Base-by-base conservation (phyloP, 2,329 filamentous ascomycete genomes). In the Diplodia sapinea region DNA sequence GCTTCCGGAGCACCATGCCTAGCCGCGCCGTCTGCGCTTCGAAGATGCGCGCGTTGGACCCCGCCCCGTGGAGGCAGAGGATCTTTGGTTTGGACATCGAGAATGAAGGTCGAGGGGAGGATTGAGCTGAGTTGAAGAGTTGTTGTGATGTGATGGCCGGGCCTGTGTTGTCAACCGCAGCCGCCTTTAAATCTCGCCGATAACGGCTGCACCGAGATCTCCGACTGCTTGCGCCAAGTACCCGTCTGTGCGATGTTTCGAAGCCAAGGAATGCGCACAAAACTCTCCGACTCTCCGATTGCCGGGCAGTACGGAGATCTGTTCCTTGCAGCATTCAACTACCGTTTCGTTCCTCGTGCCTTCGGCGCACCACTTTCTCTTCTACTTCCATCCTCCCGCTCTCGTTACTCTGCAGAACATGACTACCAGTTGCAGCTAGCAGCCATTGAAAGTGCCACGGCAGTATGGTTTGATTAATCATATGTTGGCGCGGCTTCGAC, bases 1-100 rank as follows among this genome's bases (percentile, higher is more conserved):
- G 78, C 6, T 83, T 76, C 52, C 79, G 75, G 0, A 93, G 59
- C 2, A 72, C 52, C 11, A 73, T 68, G 11, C 67, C 70, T 29
- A 79, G 66, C 12, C 77, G 73, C 13, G 76, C 76, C 7, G 77
- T 66, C 49, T 79, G 77, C 12, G 78, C 72, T 1, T 69, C 73
- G 61, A 78, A 76, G 20, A 78, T 72, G 15, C 72, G 75, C 2
- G 70, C 72, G 65, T 78, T 79, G 36, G 72, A 73, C 20, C 77
- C 77, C 6, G 73, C 74, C 69, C 77, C 77, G 63, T 79, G 77
- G 71, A 79, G 77, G 51, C 62, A 65, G 12, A 79, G 74, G 15
- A 79, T 50, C 50, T 55, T 54, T 7, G 62, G 62, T 15, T 56
- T 54, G 20, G 62, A 2, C 62, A 65, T 65, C n/a, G 40, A 20